Percentiles rank a stretch among this genome's conserved stretches.
Evolutionary conservation across 371 early-diverging fungal genomes (phyloP).

Genomic region (Mucor racemosus): DNA sequence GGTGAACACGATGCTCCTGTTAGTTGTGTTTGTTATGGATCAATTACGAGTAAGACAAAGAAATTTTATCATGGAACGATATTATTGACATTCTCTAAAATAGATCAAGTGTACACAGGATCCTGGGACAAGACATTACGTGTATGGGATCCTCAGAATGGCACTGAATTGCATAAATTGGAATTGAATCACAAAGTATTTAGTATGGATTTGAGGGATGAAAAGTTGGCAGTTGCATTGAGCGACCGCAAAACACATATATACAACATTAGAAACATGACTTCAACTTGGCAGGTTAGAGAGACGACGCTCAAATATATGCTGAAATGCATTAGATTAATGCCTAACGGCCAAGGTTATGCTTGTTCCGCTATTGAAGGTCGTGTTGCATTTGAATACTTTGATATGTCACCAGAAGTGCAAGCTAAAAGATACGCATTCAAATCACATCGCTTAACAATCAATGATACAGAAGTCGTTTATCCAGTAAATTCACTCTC

Average conservation of each 20-base stretch:
- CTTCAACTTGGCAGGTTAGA: slow-evolving; percentile 71
- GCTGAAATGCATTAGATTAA: slow-evolving; percentile 78
- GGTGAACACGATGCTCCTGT: slow-evolving; percentile 65
- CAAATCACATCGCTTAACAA: slow-evolving; percentile 89
- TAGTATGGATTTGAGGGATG: slow-evolving; percentile 74
- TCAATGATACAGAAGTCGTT: slow-evolving; percentile 81
- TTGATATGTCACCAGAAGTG: slow-evolving; percentile 70
- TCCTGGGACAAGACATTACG: slow-evolving; percentile 90
- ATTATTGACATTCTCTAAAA: neutral
- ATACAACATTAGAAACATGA: slow-evolving; percentile 85
- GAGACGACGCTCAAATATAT: slow-evolving; percentile 85
- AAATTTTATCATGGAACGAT: neutral
- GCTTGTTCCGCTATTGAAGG: slow-evolving; percentile 93
- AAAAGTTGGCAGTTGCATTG: slow-evolving; percentile 83
- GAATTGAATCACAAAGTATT: slow-evolving; percentile 70
- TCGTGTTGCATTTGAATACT: slow-evolving; percentile 91
- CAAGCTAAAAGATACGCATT: slow-evolving; percentile 90
- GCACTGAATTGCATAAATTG: slow-evolving; percentile 53
- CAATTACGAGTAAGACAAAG: slow-evolving; percentile 49
- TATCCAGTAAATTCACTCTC: slow-evolving; percentile 95
- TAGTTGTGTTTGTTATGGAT: slow-evolving; percentile 66
- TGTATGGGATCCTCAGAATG: slow-evolving; percentile 77
- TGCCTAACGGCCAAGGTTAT: slow-evolving; percentile 87
- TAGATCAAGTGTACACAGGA: slow-evolving; percentile 76
- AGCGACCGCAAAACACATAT: slow-evolving; percentile 78